Evolutionary conservation across 495 filamentous ascomycete species (phyloP).

Genomic region (Aspergillus nidulans): DNA sequence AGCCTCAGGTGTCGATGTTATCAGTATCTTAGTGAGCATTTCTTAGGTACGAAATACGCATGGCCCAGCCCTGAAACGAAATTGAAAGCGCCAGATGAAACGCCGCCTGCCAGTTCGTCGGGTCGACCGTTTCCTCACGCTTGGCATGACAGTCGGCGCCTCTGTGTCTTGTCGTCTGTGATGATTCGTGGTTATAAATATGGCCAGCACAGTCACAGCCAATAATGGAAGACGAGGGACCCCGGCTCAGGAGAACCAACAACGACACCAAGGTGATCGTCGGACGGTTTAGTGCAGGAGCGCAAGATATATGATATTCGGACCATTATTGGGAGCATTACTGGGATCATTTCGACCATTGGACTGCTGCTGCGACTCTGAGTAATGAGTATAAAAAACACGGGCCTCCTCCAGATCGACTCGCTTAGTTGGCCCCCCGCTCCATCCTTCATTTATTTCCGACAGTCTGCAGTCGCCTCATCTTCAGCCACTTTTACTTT

Average conservation of each 20-base stretch:
- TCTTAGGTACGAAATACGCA: background rate
- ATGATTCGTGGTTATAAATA: slow-evolving; percentile 13
- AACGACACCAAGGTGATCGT: background rate
- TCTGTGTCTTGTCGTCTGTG: background rate
- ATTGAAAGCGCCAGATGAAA: slow-evolving; percentile 10
- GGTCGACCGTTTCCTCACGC: slow-evolving; percentile 4
- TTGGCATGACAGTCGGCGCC: slow-evolving; percentile 4
- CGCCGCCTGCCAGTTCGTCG: slow-evolving; percentile 3
- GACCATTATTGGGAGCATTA: background rate
- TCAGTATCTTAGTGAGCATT: background rate
- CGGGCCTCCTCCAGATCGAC: background rate
- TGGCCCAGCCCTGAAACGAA: background rate
- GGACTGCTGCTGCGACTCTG: background rate
- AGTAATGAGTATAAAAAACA: background rate
- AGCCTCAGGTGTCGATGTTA: background rate
- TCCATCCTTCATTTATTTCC: slow-evolving; percentile 8
- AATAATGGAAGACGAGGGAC: background rate
- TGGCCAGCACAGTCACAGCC: background rate
- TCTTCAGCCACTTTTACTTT: background rate
- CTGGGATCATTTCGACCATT: background rate
- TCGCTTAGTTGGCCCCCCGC: slow-evolving; percentile 11
- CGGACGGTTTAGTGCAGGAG: background rate
- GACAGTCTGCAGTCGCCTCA: background rate
- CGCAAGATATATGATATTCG: background rate
- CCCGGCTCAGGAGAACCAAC: background rate